These are phyloP conservation scores for Chlorella sp. DNA, from an alignment of 139 green algal species.

Conservation along the genomic window DNA sequence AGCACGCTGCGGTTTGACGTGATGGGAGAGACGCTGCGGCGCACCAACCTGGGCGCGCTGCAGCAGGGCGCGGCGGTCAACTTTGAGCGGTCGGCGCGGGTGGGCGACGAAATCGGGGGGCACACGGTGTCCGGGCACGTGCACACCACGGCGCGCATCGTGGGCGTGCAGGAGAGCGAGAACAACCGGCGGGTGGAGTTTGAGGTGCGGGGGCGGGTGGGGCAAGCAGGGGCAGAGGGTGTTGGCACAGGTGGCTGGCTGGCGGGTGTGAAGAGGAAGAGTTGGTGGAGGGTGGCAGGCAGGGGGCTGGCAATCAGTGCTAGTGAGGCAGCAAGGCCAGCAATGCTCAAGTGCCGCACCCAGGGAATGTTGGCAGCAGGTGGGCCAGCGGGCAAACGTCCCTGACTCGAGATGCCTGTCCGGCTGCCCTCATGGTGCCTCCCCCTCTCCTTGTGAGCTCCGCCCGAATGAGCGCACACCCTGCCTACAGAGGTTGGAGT, in stretches of 20 bases:
- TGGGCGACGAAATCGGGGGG: conserved; percentile 96
- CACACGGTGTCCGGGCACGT: conserved; percentile 95
- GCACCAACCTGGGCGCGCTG: conserved; percentile 89
- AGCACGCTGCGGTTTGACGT: conserved; percentile 84
- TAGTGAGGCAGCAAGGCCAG: too few species aligned
- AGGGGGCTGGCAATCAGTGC: not conserved
- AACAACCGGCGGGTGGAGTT: conserved; percentile 87
- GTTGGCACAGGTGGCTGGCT: not conserved
- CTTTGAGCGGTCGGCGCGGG: conserved; percentile 72
- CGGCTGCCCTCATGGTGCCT: not conserved
- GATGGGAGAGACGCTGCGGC: conserved; percentile 91
- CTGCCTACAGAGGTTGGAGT: not conserved
- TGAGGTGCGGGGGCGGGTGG: conserved; percentile 39
- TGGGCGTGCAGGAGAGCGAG: conserved; percentile 60
- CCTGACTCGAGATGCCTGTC: not conserved
- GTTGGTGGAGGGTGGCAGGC: not conserved
- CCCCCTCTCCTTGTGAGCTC: not conserved
- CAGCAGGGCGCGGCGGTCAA: conserved; percentile 72
- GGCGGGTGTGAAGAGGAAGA: not conserved
- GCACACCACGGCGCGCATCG: conserved; percentile 74
- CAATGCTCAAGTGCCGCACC: too few species aligned
- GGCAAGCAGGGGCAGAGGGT: not conserved
- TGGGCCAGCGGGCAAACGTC: too few species aligned
- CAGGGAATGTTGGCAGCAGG: too few species aligned
- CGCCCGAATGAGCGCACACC: not conserved